Evolutionary conservation across 1,139 yeast genomes (phyloP).

Genomic region (Taphrina pruni): DNA sequence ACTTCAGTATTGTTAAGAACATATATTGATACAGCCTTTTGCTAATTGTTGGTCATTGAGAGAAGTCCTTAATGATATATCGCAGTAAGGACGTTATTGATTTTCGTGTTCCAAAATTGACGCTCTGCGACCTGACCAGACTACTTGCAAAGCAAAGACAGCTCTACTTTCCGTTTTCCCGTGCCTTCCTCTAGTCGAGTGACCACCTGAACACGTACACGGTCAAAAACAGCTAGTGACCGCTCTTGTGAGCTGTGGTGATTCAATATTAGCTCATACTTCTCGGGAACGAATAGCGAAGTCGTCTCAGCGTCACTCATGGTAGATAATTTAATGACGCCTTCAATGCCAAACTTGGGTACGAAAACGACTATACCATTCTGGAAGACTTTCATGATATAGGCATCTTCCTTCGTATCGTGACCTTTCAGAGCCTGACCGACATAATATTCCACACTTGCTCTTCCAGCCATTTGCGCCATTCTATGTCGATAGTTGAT

Average conservation of each 20-base stretch:
- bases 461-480: conserved; percentile 98
- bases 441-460: conserved; percentile 95
- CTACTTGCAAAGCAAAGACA: neutral
- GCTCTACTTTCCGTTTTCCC: conserved; percentile 85
- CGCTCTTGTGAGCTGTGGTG: conserved; percentile 50
- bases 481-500: conserved; percentile 94
- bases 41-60: too few species aligned
- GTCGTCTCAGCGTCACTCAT: conserved; percentile 67
- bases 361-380: conserved; percentile 95
- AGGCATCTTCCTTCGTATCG: conserved; percentile 80
- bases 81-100: too few species aligned
- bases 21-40: too few species aligned
- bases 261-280: conserved; percentile 67
- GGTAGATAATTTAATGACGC: conserved; percentile 80
- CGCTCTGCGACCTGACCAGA: too few species aligned
- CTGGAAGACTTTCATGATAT: conserved; percentile 86
- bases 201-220: conserved; percentile 78
- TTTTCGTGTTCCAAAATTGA: too few species aligned
- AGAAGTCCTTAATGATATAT: too few species aligned
- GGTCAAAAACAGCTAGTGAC: conserved; percentile 78
- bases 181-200: conserved; percentile 84
- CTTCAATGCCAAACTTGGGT: conserved; percentile 95
- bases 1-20: too few species aligned
- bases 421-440: conserved; percentile 91
- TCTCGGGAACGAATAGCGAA: conserved; percentile 78